phyloP scores from a whole-genome alignment of 768 basidiomycete genomes.

The Amanita subjunquillea region DNA sequence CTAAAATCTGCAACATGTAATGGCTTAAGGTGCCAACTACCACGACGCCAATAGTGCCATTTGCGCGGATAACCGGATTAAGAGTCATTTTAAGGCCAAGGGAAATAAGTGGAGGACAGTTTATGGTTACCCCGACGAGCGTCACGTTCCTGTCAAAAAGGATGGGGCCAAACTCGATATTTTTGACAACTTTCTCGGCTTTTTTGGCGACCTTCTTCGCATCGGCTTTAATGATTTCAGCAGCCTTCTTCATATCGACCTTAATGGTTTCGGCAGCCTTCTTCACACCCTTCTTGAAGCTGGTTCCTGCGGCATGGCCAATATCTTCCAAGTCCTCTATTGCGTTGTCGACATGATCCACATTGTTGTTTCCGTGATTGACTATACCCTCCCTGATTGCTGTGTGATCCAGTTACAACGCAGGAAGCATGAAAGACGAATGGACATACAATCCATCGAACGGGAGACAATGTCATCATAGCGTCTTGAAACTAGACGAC shows the following conservation, averaged over 20 bases:
- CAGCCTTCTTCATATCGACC: not conserved
- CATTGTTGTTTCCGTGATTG: not conserved
- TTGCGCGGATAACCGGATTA: constrained; percentile 22
- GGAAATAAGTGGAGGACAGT: constrained; percentile 14
- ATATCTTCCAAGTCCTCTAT: not conserved
- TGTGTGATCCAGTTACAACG: not conserved
- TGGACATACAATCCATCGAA: constrained; percentile 13
- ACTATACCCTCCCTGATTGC: not conserved
- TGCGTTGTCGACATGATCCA: not conserved
- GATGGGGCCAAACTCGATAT: constrained; percentile 10
- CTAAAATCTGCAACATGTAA: constrained; percentile 26
- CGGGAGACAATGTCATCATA: constrained; percentile 19
- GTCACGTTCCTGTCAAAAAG: constrained; percentile 20
- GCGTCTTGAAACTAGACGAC: constrained; percentile 9
- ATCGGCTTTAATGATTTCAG: not conserved
- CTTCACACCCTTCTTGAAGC: not conserved
- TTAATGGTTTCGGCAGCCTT: not conserved
- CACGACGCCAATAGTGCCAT: constrained; percentile 27
- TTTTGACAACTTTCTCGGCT: constrained; percentile 20
- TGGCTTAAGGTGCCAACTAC: constrained; percentile 36
- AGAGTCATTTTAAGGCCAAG: constrained; percentile 19
- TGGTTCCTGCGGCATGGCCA: not conserved
- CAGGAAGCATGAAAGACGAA: not conserved
- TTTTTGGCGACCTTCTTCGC: not conserved
- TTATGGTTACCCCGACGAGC: constrained; percentile 19